Percentiles rank a stretch among this genome's conserved stretches.
phyloP scores from a whole-genome alignment of 2,329 filamentous ascomycete genomes.

The Penicillium glabrum region DNA sequence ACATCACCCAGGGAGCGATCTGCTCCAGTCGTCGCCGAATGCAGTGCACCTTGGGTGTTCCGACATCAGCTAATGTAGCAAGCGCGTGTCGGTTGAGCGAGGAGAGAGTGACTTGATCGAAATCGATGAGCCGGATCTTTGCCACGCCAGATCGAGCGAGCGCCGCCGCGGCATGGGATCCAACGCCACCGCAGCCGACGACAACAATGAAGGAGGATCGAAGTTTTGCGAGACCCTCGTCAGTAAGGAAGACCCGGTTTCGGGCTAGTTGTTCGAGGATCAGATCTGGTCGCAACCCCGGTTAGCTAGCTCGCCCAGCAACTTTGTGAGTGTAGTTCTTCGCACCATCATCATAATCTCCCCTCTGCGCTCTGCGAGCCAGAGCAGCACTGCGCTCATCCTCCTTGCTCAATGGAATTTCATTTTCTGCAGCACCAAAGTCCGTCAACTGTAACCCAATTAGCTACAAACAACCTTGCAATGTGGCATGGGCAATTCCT shows the following conservation, averaged over 20 bases:
- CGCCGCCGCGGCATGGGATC: slow-evolving; percentile 84
- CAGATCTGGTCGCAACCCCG: slow-evolving; percentile 57
- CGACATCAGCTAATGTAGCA: slow-evolving; percentile 76
- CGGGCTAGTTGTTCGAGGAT: slow-evolving; percentile 93
- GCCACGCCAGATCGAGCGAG: slow-evolving; percentile 70
- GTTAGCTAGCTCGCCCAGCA: background rate
- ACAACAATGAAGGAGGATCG: slow-evolving; percentile 81
- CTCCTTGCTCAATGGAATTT: slow-evolving; percentile 45
- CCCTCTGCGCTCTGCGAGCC: slow-evolving; percentile 59
- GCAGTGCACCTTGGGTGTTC: slow-evolving; percentile 86
- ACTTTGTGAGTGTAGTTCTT: background rate
- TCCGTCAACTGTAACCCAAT: slow-evolving; percentile 51
- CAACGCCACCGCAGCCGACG: slow-evolving; percentile 91
- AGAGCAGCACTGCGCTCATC: slow-evolving; percentile 60
- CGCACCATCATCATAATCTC: slow-evolving; percentile 64
- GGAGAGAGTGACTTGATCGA: slow-evolving; percentile 1
- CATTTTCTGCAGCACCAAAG: slow-evolving; percentile 43
- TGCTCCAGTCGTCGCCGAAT: slow-evolving; percentile 77
- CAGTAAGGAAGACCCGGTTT: slow-evolving; percentile 85
- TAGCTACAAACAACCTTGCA: background rate
- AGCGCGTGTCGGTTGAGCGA: background rate
- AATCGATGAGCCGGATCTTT: background rate
- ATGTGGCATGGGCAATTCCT: background rate
- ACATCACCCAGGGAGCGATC: slow-evolving; percentile 86
- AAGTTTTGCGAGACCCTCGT: slow-evolving; percentile 76